Base-by-base conservation (phyloP, 352 stramenopile species). In the Phytophthora agathidicida region DNA sequence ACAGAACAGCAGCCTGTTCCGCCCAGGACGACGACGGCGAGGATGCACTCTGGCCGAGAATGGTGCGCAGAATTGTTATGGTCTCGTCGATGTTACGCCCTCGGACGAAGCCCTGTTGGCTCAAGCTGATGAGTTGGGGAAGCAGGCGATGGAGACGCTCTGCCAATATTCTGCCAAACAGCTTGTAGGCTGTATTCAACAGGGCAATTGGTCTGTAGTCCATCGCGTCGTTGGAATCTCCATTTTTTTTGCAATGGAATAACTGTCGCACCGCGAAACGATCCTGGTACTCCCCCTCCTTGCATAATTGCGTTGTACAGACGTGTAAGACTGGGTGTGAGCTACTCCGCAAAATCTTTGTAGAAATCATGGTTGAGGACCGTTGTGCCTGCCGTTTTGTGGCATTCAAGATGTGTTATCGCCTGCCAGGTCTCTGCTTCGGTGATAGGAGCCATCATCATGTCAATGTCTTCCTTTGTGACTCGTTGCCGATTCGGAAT, bases 141-240 rank as follows among this genome's bases (percentile, higher is more conserved):
- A 52, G 20, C n/a, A 32, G n/a, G 2, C 2, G 5, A 20, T 52
- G 44, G 5, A 52, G 5, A 8, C 44, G 16, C 22, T 52, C 30
- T 17, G 44, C 17, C 14, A 42, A 24, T 13, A 52, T 22, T 7
- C 28, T n/a, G 3, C 28, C 44, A n/a, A 52, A 42, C 14, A 52
- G 10, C 10, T 52, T 52, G 28, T 52, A 52, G 3, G 38, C 20
- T 11, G 27, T 39, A 33, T 42, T 52, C 3, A 52, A 16, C n/a
- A 52, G 14, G 2, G 27, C 0, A 9, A 52, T 52, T 2, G 30
- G 30, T 32, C 44, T 17, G 30, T 42, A 52, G 13, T 52, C 44
- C 44, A 52, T 52, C 5, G 44, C 30, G 10, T 41, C 14, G 1
- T 16, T 23, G 3, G 44, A 52, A 13, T 52, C 30, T 23, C 44